Conservation (phyloP, 371 early-diverging fungal genomes). For the Zychaea mexicana region DNA sequence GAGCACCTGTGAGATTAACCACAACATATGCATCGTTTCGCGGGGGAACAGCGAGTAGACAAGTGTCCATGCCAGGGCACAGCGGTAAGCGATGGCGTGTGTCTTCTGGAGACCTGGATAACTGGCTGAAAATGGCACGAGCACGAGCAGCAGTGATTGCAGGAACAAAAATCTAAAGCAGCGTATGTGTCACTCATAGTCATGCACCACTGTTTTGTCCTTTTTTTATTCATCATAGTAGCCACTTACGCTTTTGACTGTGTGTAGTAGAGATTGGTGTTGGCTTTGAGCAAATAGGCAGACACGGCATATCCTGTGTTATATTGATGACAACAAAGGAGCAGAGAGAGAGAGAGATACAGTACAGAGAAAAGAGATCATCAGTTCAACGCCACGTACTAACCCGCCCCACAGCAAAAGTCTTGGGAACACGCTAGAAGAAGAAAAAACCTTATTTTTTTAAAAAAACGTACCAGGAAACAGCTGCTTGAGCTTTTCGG, state of each 20-base stretch:
- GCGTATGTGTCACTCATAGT: too few species aligned
- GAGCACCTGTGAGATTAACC: constrained; percentile 1
- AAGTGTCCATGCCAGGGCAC: constrained; percentile 21
- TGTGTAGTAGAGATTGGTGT: not conserved
- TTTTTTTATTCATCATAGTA: too few species aligned
- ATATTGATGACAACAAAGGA: too few species aligned
- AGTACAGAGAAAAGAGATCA: too few species aligned
- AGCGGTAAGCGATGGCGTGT: constrained; percentile 18
- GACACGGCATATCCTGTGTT: not conserved
- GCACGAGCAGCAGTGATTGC: constrained; percentile 13
- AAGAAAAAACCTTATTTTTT: too few species aligned
- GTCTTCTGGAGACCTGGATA: not conserved
- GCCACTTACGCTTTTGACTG: constrained; percentile 1
- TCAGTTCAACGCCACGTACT: too few species aligned
- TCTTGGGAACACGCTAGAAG: too few species aligned
- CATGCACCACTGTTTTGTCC: too few species aligned
- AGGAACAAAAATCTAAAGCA: constrained; percentile 23
- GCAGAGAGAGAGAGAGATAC: too few species aligned
- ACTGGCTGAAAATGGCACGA: constrained; percentile 15
- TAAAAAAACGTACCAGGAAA: constrained; percentile 25
- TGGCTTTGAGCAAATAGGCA: not conserved
- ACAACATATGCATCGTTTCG: constrained; percentile 13
- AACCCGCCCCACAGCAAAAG: too few species aligned
- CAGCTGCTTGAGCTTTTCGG: constrained; percentile 1
- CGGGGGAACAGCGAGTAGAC: constrained; percentile 25